A percentile compares a stretch with the other conserved stretches of the same genome.
These are phyloP conservation scores for Lentinus polychrous DNA, from an alignment of 1,284 basidiomycete genomes.

Conservation along the genomic window DNA sequence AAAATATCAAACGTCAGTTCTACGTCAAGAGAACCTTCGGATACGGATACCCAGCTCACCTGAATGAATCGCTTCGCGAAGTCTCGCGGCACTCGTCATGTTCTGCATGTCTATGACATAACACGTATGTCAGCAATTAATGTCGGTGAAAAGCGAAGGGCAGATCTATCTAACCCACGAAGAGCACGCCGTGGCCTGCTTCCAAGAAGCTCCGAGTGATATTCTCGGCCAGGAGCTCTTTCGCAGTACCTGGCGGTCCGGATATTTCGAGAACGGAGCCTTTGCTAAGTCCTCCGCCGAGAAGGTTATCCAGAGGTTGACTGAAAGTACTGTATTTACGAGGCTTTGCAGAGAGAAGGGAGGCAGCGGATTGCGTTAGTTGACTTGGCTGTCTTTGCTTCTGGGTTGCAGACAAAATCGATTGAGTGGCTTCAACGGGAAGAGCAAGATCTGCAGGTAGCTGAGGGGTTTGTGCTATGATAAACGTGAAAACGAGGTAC, in stretches of 20 bases:
- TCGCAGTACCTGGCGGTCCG: conserved; percentile 64
- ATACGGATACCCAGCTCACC: conserved; percentile 22
- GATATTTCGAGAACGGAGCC: conserved; percentile 65
- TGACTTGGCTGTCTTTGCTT: conserved; percentile 23
- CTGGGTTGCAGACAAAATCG: conserved; percentile 36
- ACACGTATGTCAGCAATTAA: conserved; percentile 1
- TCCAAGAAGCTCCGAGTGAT: conserved; percentile 42
- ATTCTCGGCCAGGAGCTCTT: conserved; percentile 45
- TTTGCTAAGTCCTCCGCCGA: conserved; percentile 52
- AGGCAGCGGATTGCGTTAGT: conserved; percentile 51
- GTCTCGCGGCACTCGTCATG: conserved; percentile 44
- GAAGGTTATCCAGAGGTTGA: conserved; percentile 44
- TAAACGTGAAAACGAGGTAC: no score
- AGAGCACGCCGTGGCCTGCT: conserved; percentile 43
- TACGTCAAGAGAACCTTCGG: conserved; percentile 5
- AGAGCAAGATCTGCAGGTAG: conserved; percentile 39
- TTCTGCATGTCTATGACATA: conserved; percentile 54
- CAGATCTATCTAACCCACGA: conserved; percentile 41
- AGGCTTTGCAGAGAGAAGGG: conserved; percentile 29
- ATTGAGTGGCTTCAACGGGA: conserved; percentile 34
- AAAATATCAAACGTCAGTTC: neutral
- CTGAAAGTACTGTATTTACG: conserved; percentile 37
- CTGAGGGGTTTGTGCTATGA: neutral
- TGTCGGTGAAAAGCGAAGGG: conserved; percentile 3
- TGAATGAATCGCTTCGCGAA: conserved; percentile 35